Percentiles rank a stretch among this genome's conserved stretches.
Conservation (phyloP, 345 rosid genomes). For the Leavenworthia alabamica region DNA sequence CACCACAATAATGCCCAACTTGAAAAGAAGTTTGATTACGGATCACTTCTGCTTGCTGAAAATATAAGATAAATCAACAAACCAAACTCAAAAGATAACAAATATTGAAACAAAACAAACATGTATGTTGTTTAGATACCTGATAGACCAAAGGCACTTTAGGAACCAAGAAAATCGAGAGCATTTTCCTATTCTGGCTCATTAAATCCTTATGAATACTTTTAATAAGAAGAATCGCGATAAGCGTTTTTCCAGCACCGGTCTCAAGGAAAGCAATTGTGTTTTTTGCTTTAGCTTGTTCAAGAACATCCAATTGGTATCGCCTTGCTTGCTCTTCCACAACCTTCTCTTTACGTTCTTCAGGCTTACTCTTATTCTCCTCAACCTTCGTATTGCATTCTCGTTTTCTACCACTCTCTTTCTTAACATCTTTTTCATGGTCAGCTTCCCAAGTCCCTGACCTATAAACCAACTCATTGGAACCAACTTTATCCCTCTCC, state of each 20-base stretch:
- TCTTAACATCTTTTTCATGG: slow-evolving; percentile 44
- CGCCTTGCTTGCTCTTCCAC: slow-evolving; percentile 85
- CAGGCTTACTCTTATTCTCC: slow-evolving; percentile 44
- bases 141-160: slow-evolving; percentile 97
- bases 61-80: slow-evolving; percentile 12
- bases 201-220: slow-evolving; percentile 57
- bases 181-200: slow-evolving; percentile 64
- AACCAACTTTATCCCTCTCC: slow-evolving; percentile 83
- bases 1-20: slow-evolving; percentile 96
- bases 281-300: slow-evolving; percentile 84
- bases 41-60: slow-evolving; percentile 95
- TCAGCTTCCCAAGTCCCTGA: slow-evolving; percentile 81
- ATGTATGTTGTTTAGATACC: slow-evolving; percentile 32
- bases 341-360: slow-evolving; percentile 58
- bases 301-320: slow-evolving; percentile 93
- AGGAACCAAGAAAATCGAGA: slow-evolving; percentile 93
- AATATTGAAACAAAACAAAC: neutral
- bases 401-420: slow-evolving; percentile 31
- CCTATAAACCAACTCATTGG: slow-evolving; percentile 68
- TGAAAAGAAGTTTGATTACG: slow-evolving; percentile 61
- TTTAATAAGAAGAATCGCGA: slow-evolving; percentile 83
- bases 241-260: slow-evolving; percentile 96
- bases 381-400: slow-evolving; percentile 35
- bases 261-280: slow-evolving; percentile 98
- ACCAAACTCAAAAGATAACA: neutral